Percentiles rank a stretch among this genome's conserved stretches.
Conservation (phyloP, 768 basidiomycete species). For the Phylloporus rhodoxanthus region DNA sequence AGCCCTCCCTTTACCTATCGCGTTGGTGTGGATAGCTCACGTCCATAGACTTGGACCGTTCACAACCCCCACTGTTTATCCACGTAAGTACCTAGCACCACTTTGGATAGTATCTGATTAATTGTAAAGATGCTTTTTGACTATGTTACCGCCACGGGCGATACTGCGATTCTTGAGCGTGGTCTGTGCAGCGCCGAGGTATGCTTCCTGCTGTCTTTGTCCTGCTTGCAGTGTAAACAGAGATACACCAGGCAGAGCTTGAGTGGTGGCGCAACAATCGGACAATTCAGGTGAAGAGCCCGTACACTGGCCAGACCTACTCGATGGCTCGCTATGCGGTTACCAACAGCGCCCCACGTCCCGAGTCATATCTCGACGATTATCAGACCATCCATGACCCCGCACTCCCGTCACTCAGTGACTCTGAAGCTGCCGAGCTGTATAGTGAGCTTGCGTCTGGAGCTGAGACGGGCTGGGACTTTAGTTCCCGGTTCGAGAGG, state of each 20-base stretch:
- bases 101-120: not conserved
- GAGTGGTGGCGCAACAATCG: conserved; percentile 79
- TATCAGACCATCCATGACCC: conserved; percentile 74
- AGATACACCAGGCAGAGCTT: conserved; percentile 56
- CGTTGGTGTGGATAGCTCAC: not conserved
- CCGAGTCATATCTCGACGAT: conserved; percentile 80
- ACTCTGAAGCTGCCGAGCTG: conserved; percentile 52
- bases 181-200: conserved; percentile 85
- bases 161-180: conserved; percentile 66
- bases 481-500: conserved; percentile 41
- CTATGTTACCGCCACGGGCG: conserved; percentile 70
- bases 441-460: conserved; percentile 86
- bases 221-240: not conserved
- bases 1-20: not conserved
- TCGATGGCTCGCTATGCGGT: conserved; percentile 70
- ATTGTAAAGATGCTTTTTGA: conserved; percentile 70
- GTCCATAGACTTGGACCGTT: conserved; percentile 68
- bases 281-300: conserved; percentile 58
- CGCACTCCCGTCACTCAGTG: conserved; percentile 51
- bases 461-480: conserved; percentile 65
- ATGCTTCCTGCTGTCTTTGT: conserved; percentile 7
- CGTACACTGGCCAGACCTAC: conserved; percentile 62
- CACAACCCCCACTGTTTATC: conserved; percentile 89
- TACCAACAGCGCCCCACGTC: conserved; percentile 79
- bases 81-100: conserved; percentile 40